Conservation (phyloP, 2,329 filamentous ascomycete species). For the Cyanodermella asteris region DNA sequence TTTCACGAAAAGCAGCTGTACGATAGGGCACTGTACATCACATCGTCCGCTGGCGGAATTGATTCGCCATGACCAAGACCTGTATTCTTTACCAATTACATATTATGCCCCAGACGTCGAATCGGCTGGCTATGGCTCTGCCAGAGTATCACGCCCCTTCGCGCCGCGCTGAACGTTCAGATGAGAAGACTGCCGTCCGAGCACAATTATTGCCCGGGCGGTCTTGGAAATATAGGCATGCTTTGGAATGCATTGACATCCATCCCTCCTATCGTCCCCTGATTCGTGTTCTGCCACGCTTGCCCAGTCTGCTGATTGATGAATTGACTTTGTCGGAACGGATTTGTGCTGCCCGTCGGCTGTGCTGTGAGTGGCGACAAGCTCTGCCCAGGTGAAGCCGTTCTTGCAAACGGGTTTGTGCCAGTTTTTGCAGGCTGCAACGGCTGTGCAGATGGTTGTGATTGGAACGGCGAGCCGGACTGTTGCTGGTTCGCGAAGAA, state of each 20-base stretch:
- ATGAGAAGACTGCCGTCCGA: not conserved
- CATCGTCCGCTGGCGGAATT: not conserved
- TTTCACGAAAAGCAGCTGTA: conserved; percentile 1
- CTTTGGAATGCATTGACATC: conserved; percentile 66
- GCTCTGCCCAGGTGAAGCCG: conserved; percentile 19
- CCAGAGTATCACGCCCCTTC: not conserved
- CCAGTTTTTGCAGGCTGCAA: conserved; percentile 40
- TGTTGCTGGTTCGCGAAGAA: conserved; percentile 15
- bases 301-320: conserved; percentile 73
- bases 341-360: conserved; percentile 75
- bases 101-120: conserved; percentile 1
- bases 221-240: conserved; percentile 66
- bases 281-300: conserved; percentile 65
- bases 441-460: conserved; percentile 15
- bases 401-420: conserved; percentile 49
- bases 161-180: not conserved
- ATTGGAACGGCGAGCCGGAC: conserved; percentile 9
- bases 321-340: conserved; percentile 78
- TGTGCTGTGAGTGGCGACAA: conserved; percentile 42
- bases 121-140: not conserved
- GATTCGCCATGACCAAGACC: not conserved
- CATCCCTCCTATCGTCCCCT: conserved; percentile 59
- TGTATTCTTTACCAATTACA: too few relatives aligned
- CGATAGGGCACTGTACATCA: not conserved
- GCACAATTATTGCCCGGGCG: conserved; percentile 13